Evolutionary conservation across 768 basidiomycete genomes (phyloP), one percentile per base, ranked within the genome.

Genomic region (Mycena metata): DNA sequence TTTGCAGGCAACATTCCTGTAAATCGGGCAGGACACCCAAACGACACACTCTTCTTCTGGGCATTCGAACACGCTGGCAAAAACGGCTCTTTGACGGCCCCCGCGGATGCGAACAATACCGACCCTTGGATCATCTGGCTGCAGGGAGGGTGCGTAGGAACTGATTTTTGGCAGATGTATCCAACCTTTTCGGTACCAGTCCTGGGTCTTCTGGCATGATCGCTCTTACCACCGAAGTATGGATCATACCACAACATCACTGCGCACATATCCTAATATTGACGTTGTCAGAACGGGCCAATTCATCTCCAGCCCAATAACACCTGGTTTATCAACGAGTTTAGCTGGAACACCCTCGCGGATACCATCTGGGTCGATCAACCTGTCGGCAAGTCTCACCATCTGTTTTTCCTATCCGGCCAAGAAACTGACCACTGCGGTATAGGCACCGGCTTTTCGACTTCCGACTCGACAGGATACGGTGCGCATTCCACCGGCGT

Each of bases 41-140:
- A 91, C 58, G 76, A 90, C 66, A 90, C 90, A 0, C 81, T 91
- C 17, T 91, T 90, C 78, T 91, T 91, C 75, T 83, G 85, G 79
- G 90, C 84, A 19, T 89, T 89, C 69, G 90, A 91, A 71, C 86
- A 85, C 41, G 77, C 78, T 0, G 46, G 60, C 24, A 67, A 67
- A 50, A 76, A 80, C 19, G 89, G 87, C 9, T 90, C 90, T 3
- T 79, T 92, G 56, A 91, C 87, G 8, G 77, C 75, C 11, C 76
- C 62, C 7, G 61, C 67, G 17, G 33, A 51, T 51, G 71, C 74
- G 19, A 73, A 72, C 9, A 80, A 77, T 33, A 52, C 60, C 17
- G 81, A 88, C 41, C 91, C 91, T 2, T 92, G 91, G 91, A 84
- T 85, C 10, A 88, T 92, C 42, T 92, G 91, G 91, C 76, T 92